Base-by-base conservation (phyloP, 2,329 filamentous ascomycete species). In the Apiospora marii region DNA sequence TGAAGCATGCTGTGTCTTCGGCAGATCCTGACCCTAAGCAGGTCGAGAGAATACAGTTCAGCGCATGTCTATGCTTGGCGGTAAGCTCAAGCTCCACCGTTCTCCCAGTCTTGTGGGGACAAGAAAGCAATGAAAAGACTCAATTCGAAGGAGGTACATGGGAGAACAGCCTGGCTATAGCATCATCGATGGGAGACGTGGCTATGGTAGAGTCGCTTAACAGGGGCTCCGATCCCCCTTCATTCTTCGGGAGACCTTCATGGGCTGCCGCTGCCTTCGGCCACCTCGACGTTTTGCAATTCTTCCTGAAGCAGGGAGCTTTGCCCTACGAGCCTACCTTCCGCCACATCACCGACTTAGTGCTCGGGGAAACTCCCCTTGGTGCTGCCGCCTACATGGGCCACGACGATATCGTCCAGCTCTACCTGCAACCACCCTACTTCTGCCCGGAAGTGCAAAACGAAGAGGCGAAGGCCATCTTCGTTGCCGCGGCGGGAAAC, bases 111-210 rank as follows among this genome's bases (percentile, higher is more conserved):
- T 46, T 68, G 14, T 68, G 22, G 49, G 49, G 49, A 10, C 22
- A 24, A 41, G 6, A 6, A 30, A 41, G n/a, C 24, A 43, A 44
- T 19, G 44, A 68, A 22, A 68, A 12, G 67, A 34, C 14, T 19
- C 41, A 48, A 3, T 19, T 68, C 8, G 41, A 14, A 8, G 67
- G 37, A 44, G 67, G 41, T 24, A 68, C 67, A 12, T 44, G 22
- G 64, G 64, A 68, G 24, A 68, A 44, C 37, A 27, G 37, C 37
- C 64, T 68, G 24, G 64, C 64, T 27, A 46, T 68, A 68, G 67
- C 67, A 22, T 44, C 67, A 5, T 68, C 41, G n/a, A 68, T 68
- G n/a, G 67, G 67, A 24, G 13, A 68, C 27, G 30, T 68, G 14
- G 30, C 41, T 3, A 30, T 68, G 27, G 44, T 68, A 4, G 41